Evolutionary conservation across 495 filamentous ascomycete species (phyloP).

Genomic region (Podospora comata): DNA sequence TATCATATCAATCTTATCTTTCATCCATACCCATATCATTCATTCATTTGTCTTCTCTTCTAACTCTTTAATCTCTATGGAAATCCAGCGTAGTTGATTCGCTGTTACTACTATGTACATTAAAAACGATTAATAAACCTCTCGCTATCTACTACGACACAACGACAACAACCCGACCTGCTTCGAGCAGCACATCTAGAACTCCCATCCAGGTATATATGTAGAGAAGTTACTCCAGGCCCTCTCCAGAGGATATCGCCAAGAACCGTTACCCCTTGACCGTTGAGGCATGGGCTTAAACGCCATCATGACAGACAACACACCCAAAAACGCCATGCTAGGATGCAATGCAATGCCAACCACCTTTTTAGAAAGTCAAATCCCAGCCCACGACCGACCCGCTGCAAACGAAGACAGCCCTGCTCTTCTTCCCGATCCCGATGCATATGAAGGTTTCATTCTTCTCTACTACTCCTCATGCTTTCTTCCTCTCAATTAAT

Average conservation of each 20-base stretch:
- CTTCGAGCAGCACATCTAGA: background rate
- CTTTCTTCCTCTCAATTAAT: background rate
- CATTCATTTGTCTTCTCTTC: background rate
- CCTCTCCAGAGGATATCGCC: background rate
- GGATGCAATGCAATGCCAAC: conserved; percentile 4
- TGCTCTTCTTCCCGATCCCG: background rate
- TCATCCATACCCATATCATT: background rate
- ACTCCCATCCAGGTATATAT: background rate
- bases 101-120: background rate
- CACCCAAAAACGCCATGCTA: conserved; percentile 4
- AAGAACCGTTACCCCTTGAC: background rate
- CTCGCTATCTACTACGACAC: background rate
- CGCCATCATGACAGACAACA: background rate
- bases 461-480: conserved; percentile 11
- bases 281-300: background rate
- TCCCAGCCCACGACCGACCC: background rate
- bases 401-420: background rate
- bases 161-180: background rate
- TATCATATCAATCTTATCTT: background rate
- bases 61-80: background rate
- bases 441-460: background rate
- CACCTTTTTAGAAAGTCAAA: background rate
- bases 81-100: background rate
- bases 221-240: background rate
- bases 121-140: background rate